Base-by-base conservation (phyloP, 164 flowering plant species). In the Cinnamomum micranthum region DNA sequence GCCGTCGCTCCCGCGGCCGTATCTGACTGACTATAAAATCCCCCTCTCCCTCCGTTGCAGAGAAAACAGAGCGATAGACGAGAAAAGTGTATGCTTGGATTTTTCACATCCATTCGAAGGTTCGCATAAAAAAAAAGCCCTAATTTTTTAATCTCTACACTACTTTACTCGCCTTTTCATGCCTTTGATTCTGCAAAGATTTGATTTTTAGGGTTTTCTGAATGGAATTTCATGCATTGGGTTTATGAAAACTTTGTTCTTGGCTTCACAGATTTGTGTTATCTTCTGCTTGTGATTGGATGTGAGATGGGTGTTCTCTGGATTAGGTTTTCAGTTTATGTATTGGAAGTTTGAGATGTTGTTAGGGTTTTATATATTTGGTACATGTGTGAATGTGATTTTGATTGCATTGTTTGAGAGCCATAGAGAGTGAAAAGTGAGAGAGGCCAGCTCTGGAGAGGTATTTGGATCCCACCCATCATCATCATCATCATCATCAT, bases 401-500 rank as follows among this genome's bases (percentile, higher is more conserved):
- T 31, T 17, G 13, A 15, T 24, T 4, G 50, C 27, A 11, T 66
- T 17, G 33, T 15, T 35, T 15, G 17, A 31, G 35, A 31, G 35
- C 69, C 41, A 6, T 27, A 25, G 35, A 35, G 19, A 11, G 47
- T 25, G 35, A 52, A 12, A 17, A 52, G 19, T 17, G 14, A 52
- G 59, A 13, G 69, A 74, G 78, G 70, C 83, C 85, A 88, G 93
- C 88, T 70, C 83, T 87, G 84, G 89, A 90, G 68, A 88, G 86
- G 77, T 90, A 89, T 80, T 78, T 88, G 74, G 89, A 88, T 76
- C 84, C 86, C 81, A 72, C 86, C 85, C 88, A 85, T 83, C 92
- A 88, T 83, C 92, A 88, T 74, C 80, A 83, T 76, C 88, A 85
- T 83, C 92, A 88, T 83, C 92, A 88, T 74, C 80, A 83, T 76